Evolutionary conservation across 352 stramenopile species (phyloP), one percentile per base, ranked within the genome.

Genomic region (Globisporangium viniferum): DNA sequence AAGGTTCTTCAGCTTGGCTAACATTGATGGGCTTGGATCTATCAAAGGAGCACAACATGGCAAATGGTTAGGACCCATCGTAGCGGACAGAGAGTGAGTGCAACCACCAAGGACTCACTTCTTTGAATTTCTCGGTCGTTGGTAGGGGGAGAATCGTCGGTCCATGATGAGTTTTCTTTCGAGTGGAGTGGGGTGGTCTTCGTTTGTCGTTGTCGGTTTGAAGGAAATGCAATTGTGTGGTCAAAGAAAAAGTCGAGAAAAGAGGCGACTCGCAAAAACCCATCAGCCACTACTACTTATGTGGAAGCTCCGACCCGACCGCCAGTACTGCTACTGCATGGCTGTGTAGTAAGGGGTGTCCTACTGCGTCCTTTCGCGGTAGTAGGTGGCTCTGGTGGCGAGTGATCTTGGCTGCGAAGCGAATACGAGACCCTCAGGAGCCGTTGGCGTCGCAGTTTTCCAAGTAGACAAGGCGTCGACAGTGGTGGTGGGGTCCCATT

Each of bases 221-320:
- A 70, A 62, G 59, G 60, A 72, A 64, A 67, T 57, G 35, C 33
- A 61, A 31, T 71, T 71, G 35, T 69, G 64, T 61, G 55, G 51
- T 27, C 51, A 48, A 54, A 36, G 65, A 61, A 63, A 71, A 61
- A 22, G 33, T 48, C 66, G 24, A 68, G 66, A 71, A 68, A 53
- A 68, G 64, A 24, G 60, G 60, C 49, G 60, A 27, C 20, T 58
- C 29, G 29, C n/a, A 12, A 56, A 48, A 46, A 44, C 2, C 41
- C 44, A 58, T 60, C 55, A 60, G 55, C 55, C 51, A 36, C 41
- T 48, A 20, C 5, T 44, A 18, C 36, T 41, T 4, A 8, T 41
- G 2, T 14, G 36, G 14, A 15, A 2, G 36, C 36, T 44, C 5
- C 36, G 12, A 44, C 10, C 10, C 36, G 36, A 44, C 36, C 15